Conservation (phyloP, 495 filamentous ascomycete species). For the Xylaria grammica region DNA sequence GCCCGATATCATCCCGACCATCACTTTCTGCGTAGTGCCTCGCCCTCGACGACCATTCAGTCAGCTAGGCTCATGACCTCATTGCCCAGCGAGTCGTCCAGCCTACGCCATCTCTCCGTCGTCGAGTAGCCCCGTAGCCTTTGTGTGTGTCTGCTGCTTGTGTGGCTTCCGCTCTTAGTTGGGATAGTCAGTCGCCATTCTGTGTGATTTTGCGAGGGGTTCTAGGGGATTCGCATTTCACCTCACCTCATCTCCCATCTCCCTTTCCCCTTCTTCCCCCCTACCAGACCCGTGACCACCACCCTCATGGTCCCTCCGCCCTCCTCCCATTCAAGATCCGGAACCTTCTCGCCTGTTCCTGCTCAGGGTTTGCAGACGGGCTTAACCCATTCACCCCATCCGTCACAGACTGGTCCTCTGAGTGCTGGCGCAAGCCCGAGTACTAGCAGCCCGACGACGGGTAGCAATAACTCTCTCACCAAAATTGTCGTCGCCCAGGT, state of each 20-base stretch:
- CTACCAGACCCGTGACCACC: conserved; percentile 32
- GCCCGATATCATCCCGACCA: too few species aligned
- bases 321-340: conserved; percentile 47
- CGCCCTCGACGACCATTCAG: conserved; percentile 14
- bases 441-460: conserved; percentile 67
- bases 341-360: conserved; percentile 62
- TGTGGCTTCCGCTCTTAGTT: conserved; percentile 2
- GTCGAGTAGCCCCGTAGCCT: conserved; percentile 16
- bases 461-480: conserved; percentile 67
- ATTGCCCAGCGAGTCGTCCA: conserved; percentile 26
- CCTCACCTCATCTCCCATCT: conserved; percentile 27
- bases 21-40: too few species aligned
- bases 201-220: conserved; percentile 34
- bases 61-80: conserved; percentile 35
- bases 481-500: conserved; percentile 95
- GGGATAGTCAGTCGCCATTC: conserved; percentile 16
- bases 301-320: conserved; percentile 45
- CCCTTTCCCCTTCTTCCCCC: conserved; percentile 25
- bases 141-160: conserved; percentile 7
- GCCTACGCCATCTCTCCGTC: conserved; percentile 24
- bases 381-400: conserved; percentile 56
- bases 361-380: conserved; percentile 54
- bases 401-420: conserved; percentile 56
- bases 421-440: conserved; percentile 68
- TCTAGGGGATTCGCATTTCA: conserved; percentile 36